These are phyloP conservation scores for Dryas alaskensis DNA, from an alignment of 306 rosid species.

Conservation along the genomic window DNA sequence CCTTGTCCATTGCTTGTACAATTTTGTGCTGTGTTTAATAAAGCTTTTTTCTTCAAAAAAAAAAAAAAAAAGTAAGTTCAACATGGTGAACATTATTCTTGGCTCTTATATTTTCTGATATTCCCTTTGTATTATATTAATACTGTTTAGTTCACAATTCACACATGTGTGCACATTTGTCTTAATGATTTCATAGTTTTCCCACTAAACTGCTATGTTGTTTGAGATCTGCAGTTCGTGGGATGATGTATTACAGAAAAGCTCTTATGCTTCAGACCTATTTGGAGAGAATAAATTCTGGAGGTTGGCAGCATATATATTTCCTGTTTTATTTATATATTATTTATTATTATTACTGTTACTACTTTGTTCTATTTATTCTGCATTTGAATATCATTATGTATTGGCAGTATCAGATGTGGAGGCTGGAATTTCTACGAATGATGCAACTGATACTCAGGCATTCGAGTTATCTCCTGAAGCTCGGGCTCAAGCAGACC, in stretches of 20 bases:
- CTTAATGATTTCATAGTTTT: not conserved
- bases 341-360: not conserved
- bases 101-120: too few relatives aligned
- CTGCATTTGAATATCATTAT: slow-evolving; percentile 13
- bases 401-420: slow-evolving; percentile 45
- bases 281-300: slow-evolving; percentile 61
- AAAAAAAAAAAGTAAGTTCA: not conserved
- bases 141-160: not conserved
- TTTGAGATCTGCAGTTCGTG: slow-evolving; percentile 63
- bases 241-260: slow-evolving; percentile 98
- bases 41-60: too few relatives aligned
- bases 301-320: slow-evolving; percentile 50
- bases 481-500: slow-evolving; percentile 89
- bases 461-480: slow-evolving; percentile 80
- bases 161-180: not conserved
- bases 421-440: slow-evolving; percentile 60
- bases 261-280: slow-evolving; percentile 95
- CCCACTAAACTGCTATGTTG: not conserved
- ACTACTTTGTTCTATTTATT: slow-evolving; percentile 4
- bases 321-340: not conserved
- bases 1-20: too few relatives aligned
- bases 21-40: too few relatives aligned
- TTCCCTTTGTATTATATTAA: not conserved
- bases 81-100: not conserved
- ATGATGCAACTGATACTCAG: slow-evolving; percentile 56